Evolutionary conservation across 148 eudicot species (phyloP).

Genomic region (Heliamphora exappendiculata): DNA sequence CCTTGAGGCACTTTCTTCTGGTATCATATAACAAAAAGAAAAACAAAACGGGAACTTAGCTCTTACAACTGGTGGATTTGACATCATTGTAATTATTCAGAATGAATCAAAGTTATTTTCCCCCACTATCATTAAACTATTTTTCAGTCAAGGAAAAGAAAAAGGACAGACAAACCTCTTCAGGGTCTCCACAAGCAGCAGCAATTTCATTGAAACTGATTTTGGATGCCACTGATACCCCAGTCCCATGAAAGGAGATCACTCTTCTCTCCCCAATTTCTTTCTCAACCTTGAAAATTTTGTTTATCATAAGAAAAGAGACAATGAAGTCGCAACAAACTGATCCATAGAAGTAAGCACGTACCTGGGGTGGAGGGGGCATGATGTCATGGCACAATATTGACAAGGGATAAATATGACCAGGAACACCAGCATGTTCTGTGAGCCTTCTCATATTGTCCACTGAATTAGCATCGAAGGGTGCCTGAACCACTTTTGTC

Average conservation of each 20-base stretch:
- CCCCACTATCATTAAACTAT: neutral
- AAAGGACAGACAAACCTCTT: constrained; percentile 46
- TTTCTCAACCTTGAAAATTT: constrained; percentile 64
- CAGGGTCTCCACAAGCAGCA: constrained; percentile 42
- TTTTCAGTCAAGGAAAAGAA: neutral
- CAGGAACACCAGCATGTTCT: constrained; percentile 79
- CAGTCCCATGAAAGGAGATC: constrained; percentile 74
- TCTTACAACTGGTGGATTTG: neutral
- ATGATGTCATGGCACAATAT: constrained; percentile 80
- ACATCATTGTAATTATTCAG: neutral
- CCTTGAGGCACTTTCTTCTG: no score
- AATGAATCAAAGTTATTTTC: neutral
- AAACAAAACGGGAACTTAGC: no score
- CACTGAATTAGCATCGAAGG: constrained; percentile 77
- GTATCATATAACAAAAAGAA: no score
- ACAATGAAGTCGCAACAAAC: constrained; percentile 3
- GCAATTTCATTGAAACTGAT: constrained; percentile 42
- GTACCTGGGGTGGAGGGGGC: constrained; percentile 94
- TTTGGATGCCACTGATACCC: constrained; percentile 63
- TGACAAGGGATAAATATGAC: constrained; percentile 81
- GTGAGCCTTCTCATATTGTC: constrained; percentile 93
- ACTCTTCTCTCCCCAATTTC: constrained; percentile 92
- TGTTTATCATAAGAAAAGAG: neutral
- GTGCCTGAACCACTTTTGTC: constrained; percentile 57
- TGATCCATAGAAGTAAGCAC: constrained; percentile 11